Base-by-base conservation (phyloP, 176 grass and related monocot genomes). In the Carex littledalei region DNA sequence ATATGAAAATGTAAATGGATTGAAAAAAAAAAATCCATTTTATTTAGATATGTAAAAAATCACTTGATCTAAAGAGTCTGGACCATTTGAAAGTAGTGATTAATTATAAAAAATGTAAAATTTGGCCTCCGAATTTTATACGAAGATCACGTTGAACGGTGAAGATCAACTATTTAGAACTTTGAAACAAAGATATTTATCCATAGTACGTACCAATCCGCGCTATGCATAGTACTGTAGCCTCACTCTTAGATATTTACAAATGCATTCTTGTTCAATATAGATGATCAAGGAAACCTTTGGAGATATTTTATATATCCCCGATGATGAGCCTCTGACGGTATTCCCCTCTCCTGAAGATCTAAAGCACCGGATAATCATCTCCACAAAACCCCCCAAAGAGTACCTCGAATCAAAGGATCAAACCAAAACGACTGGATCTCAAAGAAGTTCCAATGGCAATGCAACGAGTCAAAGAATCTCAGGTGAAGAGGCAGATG, bases 321-420 rank as follows among this genome's bases (percentile, higher is more conserved):
- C 95, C 50, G 73, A 68, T 84, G 80, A 85, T 43, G 91, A 98
- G 52, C 56, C 82, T 75, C 47, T 90, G 87, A 91, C 90, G 63
- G 95, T 93, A 87, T 90, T 98, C 55, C 95, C 95, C 21, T 98
- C 95, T 90, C 95, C 95, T 67, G 86, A 93, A 86, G 56, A 86
- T 90, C 87, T 98, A 58, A 91, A 93, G 85, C 86, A 74, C 17
- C 90, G 47, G 35, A 90, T 98, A 87, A 98, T 98, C 54, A 94
- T 98, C 84, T 98, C 95, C 35, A 98, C 95, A 60, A 98, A 98
- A 86, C 92, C 95, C 29, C 95, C 95, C 81, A 88, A 94, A 89
- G 90, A 98, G 58, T 93, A 89, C 69, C 89, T 98, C 41, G 89
- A 94, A 87, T 70, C 70, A 39, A 89, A 90, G 83, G 87, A 80